These are phyloP conservation scores for Ophiocordyceps australis DNA, from an alignment of 2,329 filamentous ascomycete genomes.

Conservation along the genomic window DNA sequence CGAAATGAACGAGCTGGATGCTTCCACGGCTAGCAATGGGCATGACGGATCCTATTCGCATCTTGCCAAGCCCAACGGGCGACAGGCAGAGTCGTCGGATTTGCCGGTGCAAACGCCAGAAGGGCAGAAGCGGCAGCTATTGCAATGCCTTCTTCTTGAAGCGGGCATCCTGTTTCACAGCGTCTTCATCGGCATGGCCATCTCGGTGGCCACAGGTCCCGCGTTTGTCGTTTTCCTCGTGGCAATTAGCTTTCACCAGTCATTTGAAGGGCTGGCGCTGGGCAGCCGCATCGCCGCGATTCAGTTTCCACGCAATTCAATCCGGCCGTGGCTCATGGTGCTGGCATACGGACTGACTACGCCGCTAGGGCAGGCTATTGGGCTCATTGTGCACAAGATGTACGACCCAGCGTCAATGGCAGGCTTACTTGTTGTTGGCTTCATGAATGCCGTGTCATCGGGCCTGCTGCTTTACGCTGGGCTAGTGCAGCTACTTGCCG, in stretches of 20 bases:
- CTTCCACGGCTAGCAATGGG: slow-evolving; percentile 10
- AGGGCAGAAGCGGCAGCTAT: slow-evolving; percentile 45
- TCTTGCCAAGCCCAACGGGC: slow-evolving; percentile 8
- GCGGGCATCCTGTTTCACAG: slow-evolving; percentile 74
- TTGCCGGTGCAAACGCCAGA: slow-evolving; percentile 21
- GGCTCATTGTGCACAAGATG: slow-evolving; percentile 56
- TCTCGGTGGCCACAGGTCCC: slow-evolving; percentile 64
- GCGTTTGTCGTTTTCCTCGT: slow-evolving; percentile 65
- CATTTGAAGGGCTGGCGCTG: slow-evolving; percentile 74
- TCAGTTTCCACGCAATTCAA: slow-evolving; percentile 54
- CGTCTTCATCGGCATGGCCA: slow-evolving; percentile 74
- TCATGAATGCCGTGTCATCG: slow-evolving; percentile 74
- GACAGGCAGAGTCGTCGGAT: slow-evolving; percentile 4
- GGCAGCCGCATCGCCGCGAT: slow-evolving; percentile 73
- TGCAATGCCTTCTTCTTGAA: slow-evolving; percentile 66
- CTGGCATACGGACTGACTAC: slow-evolving; percentile 62
- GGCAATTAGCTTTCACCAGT: slow-evolving; percentile 72
- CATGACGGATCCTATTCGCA: slow-evolving; percentile 13
- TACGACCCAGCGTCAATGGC: slow-evolving; percentile 57
- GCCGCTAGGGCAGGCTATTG: slow-evolving; percentile 69
- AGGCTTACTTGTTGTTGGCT: slow-evolving; percentile 64
- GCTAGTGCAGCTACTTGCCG: slow-evolving; percentile 66
- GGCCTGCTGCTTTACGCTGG: slow-evolving; percentile 69
- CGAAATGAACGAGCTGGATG: slow-evolving; percentile 42
- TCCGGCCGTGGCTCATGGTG: slow-evolving; percentile 71